phyloP scores from a whole-genome alignment of 163 green algal species.

The Chloroidium sp. region DNA sequence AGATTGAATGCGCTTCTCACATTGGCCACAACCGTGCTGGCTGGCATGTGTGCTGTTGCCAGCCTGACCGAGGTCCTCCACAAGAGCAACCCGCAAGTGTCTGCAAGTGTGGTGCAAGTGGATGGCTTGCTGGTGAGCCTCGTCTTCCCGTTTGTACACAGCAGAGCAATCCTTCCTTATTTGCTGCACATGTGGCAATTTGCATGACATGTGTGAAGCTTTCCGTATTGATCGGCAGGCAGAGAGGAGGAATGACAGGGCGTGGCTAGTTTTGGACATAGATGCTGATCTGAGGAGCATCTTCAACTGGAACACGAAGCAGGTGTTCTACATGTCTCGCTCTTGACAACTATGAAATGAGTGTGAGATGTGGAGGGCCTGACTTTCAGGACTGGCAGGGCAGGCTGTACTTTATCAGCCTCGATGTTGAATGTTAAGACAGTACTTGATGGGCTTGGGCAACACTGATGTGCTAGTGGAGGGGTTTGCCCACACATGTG shows the following conservation, averaged over 20 bases:
- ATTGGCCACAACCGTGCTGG: slow-evolving; percentile 23
- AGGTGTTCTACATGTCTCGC: slow-evolving; percentile 38
- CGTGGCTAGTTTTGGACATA: slow-evolving; percentile 57
- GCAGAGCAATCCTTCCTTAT: too few species aligned
- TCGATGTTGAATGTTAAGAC: too few species aligned
- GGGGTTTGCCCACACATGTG: too few species aligned
- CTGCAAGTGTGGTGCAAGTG: slow-evolving; percentile 8
- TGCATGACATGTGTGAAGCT: background rate
- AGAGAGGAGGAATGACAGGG: slow-evolving; percentile 41
- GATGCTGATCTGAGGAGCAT: slow-evolving; percentile 57
- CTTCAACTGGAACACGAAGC: slow-evolving; percentile 92
- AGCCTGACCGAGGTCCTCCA: slow-evolving; percentile 29
- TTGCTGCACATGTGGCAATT: background rate
- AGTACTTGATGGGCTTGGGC: too few species aligned
- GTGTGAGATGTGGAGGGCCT: too few species aligned
- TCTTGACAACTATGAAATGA: too few species aligned
- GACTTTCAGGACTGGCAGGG: too few species aligned
- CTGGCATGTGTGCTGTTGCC: slow-evolving; percentile 17
- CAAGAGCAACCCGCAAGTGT: slow-evolving; percentile 4
- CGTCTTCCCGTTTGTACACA: too few species aligned
- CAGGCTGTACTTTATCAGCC: too few species aligned
- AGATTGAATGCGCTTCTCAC: slow-evolving; percentile 29
- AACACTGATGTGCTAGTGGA: too few species aligned
- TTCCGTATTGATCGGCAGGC: slow-evolving; percentile 1
- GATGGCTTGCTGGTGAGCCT: slow-evolving; percentile 20